A percentile compares a stretch with the other conserved stretches of the same genome.
phyloP scores from a whole-genome alignment of 2,329 filamentous ascomycete genomes.

The Diaporthe eres region DNA sequence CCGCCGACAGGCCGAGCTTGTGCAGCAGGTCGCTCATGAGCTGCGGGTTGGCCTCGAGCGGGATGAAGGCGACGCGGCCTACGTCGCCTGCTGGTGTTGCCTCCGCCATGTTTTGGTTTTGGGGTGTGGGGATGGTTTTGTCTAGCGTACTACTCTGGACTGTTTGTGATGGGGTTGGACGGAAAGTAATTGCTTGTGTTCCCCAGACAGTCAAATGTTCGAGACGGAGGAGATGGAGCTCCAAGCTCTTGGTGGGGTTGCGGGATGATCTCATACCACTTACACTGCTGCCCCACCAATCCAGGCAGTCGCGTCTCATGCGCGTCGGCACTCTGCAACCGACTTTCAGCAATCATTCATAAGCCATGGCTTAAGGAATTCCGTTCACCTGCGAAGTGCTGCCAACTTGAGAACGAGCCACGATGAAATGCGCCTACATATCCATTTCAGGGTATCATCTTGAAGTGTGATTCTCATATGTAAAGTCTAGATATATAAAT shows the following conservation, averaged over 20 bases:
- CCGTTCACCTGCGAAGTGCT: background rate
- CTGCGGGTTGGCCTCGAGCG: slow-evolving; percentile 83
- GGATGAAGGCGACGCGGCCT: slow-evolving; percentile 62
- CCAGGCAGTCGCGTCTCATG: slow-evolving; percentile 36
- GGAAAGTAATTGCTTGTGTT: background rate
- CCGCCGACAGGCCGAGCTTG: slow-evolving; percentile 84
- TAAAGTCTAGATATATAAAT: background rate
- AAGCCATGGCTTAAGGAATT: background rate
- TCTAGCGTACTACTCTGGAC: background rate
- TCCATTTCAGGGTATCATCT: background rate
- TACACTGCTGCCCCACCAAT: slow-evolving; percentile 34
- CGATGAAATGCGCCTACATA: background rate
- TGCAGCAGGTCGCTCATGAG: slow-evolving; percentile 88
- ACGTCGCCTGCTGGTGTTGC: slow-evolving; percentile 53
- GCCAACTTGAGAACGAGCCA: background rate
- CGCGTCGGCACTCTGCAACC: slow-evolving; percentile 21
- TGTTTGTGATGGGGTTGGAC: background rate
- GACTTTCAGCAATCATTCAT: background rate
- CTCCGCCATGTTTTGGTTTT: slow-evolving; percentile 16
- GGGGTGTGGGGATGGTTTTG: background rate
- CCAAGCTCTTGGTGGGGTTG: slow-evolving; percentile 25
- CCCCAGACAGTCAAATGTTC: background rate
- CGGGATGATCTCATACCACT: slow-evolving; percentile 39
- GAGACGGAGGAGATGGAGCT: background rate
- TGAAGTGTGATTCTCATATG: slow-evolving; percentile 15